Base-by-base conservation (phyloP, 2,329 filamentous ascomycete species). In the Epichloe gansuensis region DNA sequence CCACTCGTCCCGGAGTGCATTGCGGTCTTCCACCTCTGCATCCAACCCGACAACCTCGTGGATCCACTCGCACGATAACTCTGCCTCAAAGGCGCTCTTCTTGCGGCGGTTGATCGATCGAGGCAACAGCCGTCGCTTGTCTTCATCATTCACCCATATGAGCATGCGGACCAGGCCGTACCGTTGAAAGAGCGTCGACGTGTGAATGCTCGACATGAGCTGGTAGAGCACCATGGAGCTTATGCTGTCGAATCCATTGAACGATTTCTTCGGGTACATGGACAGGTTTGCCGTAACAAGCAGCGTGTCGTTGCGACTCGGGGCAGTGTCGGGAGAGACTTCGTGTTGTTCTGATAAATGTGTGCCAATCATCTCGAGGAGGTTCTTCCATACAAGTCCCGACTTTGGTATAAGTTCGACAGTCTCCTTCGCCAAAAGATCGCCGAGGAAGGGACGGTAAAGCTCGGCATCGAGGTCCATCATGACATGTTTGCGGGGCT, bases 121-220 rank as follows among this genome's bases (percentile, higher is more conserved):
- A 0, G 91, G 85, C 7, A 95, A 54, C 1, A 88, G 58, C 1
- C 65, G 56, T 6, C 67, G 61, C 57, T 81, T 81, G 52, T 88
- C 84, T 0, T 77, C 71, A 44, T 83, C 72, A 1, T 78, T 75
- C 3, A 83, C 62, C 83, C 90, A 91, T 41, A 91, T 64, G 1
- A 97, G 75, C 73, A 91, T 84, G 48, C 90, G 82, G 3, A 95
- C 83, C 17, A 83, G 77, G 3, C 91, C 91, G 63, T 89, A 91
- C 31, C 74, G 73, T 60, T 95, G 85, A 59, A 94, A 80, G 0
- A 85, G 72, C 0, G 72, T 67, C 48, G 80, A 74, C 2, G 73
- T 70, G 55, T 80, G 75, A 52, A 86, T 78, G 49, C 77, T 74
- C 44, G 68, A 71, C 59, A 83, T 72, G 53, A 88, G 76, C 62